Evolutionary conservation across 768 basidiomycete genomes (phyloP).

Genomic region (Paxillus ammoniavirescens): DNA sequence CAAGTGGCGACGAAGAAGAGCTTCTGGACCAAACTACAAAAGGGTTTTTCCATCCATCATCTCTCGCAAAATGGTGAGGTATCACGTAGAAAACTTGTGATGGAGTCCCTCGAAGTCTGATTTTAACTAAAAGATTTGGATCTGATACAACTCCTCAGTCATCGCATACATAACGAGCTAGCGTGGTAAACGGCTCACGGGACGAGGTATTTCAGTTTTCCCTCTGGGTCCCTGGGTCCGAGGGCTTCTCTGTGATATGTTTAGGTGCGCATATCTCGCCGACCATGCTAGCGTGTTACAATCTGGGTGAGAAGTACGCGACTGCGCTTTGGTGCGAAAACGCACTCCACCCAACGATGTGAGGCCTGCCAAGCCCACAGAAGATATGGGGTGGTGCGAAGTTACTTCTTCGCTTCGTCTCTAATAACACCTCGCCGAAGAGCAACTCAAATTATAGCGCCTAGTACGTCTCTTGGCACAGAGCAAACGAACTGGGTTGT

Average conservation of each 20-base stretch:
- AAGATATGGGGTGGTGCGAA: background rate
- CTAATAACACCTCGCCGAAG: background rate
- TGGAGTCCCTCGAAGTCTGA: conserved; percentile 17
- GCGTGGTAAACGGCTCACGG: conserved; percentile 23
- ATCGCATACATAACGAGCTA: conserved; percentile 19
- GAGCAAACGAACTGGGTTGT: background rate
- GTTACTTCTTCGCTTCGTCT: background rate
- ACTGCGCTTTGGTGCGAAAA: background rate
- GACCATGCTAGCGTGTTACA: background rate
- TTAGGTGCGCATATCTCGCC: conserved; percentile 3
- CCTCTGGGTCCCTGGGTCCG: conserved; percentile 32
- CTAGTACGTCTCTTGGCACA: background rate
- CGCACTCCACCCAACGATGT: background rate
- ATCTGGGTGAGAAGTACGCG: conserved; percentile 8
- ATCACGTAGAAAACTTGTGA: conserved; percentile 1
- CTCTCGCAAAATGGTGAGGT: conserved; percentile 2
- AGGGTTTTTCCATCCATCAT: background rate
- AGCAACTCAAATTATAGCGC: background rate
- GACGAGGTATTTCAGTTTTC: conserved; percentile 1
- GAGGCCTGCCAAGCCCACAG: background rate
- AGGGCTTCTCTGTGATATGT: conserved; percentile 20
- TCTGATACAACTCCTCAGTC: conserved; percentile 4
- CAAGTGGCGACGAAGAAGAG: background rate
- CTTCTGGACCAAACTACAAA: conserved; percentile 13
- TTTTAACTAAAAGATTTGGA: conserved; percentile 23